These are phyloP conservation scores for Zelopaecilomyces penicillatus DNA, from an alignment of 2,329 filamentous ascomycete genomes.

Conservation along the genomic window DNA sequence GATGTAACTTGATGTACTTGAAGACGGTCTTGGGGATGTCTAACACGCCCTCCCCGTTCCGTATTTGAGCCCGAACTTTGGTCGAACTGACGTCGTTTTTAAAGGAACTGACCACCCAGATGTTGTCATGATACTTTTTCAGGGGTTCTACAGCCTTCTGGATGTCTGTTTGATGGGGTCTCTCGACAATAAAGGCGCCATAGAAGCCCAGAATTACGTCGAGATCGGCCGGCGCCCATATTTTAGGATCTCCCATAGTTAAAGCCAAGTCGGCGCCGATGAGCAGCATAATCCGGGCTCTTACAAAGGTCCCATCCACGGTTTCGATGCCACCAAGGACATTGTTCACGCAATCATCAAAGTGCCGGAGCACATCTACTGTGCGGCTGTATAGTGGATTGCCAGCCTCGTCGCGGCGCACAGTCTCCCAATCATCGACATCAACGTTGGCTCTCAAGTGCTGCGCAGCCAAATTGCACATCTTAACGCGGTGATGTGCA, in stretches of 20 bases:
- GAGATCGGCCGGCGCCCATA: constrained; percentile 75
- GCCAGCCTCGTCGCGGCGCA: constrained; percentile 22
- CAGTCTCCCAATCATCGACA: constrained; percentile 76
- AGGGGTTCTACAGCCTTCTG: constrained; percentile 71
- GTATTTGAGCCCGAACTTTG: constrained; percentile 69
- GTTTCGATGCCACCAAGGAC: constrained; percentile 66
- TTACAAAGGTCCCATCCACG: constrained; percentile 51
- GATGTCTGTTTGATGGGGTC: constrained; percentile 67
- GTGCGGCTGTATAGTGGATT: constrained; percentile 78
- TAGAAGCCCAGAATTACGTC: constrained; percentile 76
- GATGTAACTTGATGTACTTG: constrained; percentile 57
- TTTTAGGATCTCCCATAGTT: constrained; percentile 59
- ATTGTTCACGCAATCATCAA: constrained; percentile 75
- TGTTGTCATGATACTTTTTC: constrained; percentile 68
- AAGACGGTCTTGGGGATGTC: constrained; percentile 64
- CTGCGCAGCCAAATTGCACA: constrained; percentile 72
- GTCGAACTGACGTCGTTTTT: constrained; percentile 75
- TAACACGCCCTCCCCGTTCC: constrained; percentile 67
- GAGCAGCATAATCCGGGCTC: constrained; percentile 64
- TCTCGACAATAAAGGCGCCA: constrained; percentile 71
- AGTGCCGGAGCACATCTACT: constrained; percentile 76
- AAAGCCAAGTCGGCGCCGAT: constrained; percentile 65
- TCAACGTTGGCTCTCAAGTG: constrained; percentile 67
- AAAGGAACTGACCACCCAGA: constrained; percentile 75
- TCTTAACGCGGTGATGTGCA: constrained; percentile 38